Percentiles rank a stretch among this genome's conserved stretches.
Conservation (phyloP, 768 basidiomycete species). For the Boletus huronensis region DNA sequence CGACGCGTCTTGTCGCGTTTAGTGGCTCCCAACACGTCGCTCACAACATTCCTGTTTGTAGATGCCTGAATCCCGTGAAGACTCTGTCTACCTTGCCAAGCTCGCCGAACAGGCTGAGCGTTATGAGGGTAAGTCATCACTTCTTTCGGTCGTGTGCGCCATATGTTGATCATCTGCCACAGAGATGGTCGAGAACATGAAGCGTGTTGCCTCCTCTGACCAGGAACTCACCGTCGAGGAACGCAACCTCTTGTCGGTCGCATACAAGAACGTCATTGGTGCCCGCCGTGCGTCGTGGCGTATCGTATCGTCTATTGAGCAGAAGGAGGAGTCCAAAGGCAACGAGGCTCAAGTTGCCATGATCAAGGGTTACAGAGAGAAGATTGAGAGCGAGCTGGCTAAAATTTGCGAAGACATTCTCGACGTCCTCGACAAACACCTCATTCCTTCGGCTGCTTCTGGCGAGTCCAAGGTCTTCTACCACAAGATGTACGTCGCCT, state of each 20-base stretch:
- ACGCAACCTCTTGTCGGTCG: slow-evolving; percentile 95
- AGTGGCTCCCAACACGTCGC: slow-evolving; percentile 12
- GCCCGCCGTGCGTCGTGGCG: slow-evolving; percentile 97
- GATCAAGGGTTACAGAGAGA: slow-evolving; percentile 98
- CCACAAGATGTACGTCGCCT: slow-evolving; percentile 85
- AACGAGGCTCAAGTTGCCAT: slow-evolving; percentile 93
- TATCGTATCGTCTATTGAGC: slow-evolving; percentile 97
- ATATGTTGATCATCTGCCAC: slow-evolving; percentile 14
- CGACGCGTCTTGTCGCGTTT: slow-evolving; percentile 35
- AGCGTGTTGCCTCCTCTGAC: slow-evolving; percentile 95
- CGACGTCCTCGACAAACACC: slow-evolving; percentile 95
- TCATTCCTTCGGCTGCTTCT: slow-evolving; percentile 93
- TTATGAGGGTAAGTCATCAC: slow-evolving; percentile 72
- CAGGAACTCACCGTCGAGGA: slow-evolving; percentile 98
- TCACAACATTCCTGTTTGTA: slow-evolving; percentile 27
- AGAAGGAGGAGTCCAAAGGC: slow-evolving; percentile 99
- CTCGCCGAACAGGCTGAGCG: slow-evolving; percentile 99
- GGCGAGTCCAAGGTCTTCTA: slow-evolving; percentile 99
- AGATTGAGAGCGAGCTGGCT: slow-evolving; percentile 94
- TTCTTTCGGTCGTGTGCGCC: slow-evolving; percentile 12
- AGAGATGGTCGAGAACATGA: slow-evolving; percentile 99
- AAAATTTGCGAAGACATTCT: slow-evolving; percentile 99
- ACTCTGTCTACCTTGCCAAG: slow-evolving; percentile 99
- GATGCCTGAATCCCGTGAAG: slow-evolving; percentile 86
- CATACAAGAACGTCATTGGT: slow-evolving; percentile 99